These are phyloP conservation scores for Eruca vesicaria DNA, from an alignment of 441 rosid genomes.

Conservation along the genomic window DNA sequence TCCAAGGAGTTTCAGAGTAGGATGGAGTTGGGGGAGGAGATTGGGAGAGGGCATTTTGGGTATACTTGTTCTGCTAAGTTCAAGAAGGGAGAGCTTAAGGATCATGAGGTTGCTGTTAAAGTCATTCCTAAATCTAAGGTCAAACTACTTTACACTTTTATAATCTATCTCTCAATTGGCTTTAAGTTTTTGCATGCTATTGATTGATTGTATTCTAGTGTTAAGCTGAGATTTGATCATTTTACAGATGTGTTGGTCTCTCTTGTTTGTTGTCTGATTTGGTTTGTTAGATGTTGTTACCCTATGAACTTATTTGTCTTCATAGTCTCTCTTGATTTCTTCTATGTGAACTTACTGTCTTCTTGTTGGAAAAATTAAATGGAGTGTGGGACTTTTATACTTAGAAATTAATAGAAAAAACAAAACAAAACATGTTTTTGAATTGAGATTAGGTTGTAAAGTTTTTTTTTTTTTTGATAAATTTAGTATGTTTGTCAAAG, in stretches of 20 bases:
- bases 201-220: not conserved
- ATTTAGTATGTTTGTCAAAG: slow-evolving; percentile 20
- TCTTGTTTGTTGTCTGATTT: slow-evolving; percentile 8
- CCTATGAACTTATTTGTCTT: slow-evolving; percentile 6
- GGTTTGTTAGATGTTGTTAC: not conserved
- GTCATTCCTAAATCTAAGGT: slow-evolving; percentile 94
- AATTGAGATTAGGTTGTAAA: not conserved
- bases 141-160: not conserved
- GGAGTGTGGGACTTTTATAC: slow-evolving; percentile 15
- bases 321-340: not conserved
- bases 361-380: slow-evolving; percentile 4
- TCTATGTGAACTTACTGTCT: slow-evolving; percentile 18
- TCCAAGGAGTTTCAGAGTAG: slow-evolving; percentile 71
- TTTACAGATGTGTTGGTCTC: slow-evolving; percentile 1
- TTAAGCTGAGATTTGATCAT: not conserved
- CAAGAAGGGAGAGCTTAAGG: slow-evolving; percentile 87
- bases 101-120: slow-evolving; percentile 85
- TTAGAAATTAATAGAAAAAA: slow-evolving; percentile 2
- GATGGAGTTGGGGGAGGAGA: slow-evolving; percentile 79
- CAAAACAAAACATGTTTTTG: not conserved
- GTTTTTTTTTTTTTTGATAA: not conserved
- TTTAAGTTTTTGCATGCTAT: not conserved
- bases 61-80: slow-evolving; percentile 90
- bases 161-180: not conserved
- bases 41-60: slow-evolving; percentile 97